Conservation (phyloP, 306 rosid genomes). For the Rubus idaeus region DNA sequence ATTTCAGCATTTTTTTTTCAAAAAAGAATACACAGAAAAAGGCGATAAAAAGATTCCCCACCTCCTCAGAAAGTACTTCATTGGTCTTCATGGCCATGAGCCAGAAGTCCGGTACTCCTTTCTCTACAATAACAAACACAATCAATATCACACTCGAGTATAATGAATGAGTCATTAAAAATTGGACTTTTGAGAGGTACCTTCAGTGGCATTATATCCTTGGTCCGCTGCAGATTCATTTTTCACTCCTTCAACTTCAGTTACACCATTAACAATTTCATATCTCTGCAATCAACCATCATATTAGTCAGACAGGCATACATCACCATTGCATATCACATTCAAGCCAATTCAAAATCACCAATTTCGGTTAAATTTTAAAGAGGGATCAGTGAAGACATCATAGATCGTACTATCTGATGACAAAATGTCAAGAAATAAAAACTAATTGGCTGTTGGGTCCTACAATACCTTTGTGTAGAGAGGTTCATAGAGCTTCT, state of each 20-base stretch:
- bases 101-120: constrained; percentile 83
- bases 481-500: constrained; percentile 65
- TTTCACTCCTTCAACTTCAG: constrained; percentile 54
- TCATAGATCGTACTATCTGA: not conserved
- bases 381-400: not conserved
- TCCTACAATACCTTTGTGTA: constrained; percentile 51
- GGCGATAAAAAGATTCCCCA: constrained; percentile 20
- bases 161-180: constrained; percentile 18
- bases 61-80: constrained; percentile 79
- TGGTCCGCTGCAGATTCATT: constrained; percentile 33
- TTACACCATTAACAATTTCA: constrained; percentile 65
- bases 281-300: constrained; percentile 51
- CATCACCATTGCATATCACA: constrained; percentile 16
- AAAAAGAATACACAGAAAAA: constrained; percentile 12
- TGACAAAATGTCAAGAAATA: constrained; percentile 1
- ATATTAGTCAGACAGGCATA: constrained; percentile 7
- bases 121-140: constrained; percentile 45
- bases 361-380: not conserved
- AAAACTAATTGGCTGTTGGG: not conserved
- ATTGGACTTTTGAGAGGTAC: constrained; percentile 28
- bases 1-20: constrained; percentile 12
- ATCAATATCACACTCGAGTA: constrained; percentile 24
- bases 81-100: constrained; percentile 78
- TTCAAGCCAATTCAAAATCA: not conserved
- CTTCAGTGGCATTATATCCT: constrained; percentile 42